Evolutionary conservation across 176 grass and related monocot species (phyloP).

Genomic region (Microstegium vimineum): DNA sequence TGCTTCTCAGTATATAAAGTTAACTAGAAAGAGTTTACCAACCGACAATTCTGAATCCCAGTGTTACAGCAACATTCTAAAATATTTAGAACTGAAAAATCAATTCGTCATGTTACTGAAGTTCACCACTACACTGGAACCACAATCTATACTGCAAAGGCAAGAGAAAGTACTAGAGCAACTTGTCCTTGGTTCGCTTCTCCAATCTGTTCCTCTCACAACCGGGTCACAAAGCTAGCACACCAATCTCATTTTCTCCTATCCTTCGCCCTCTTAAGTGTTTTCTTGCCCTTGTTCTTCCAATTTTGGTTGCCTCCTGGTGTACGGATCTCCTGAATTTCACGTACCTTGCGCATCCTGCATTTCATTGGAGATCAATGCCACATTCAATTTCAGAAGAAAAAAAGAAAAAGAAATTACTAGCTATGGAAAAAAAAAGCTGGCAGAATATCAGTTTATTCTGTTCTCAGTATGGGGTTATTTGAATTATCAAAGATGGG

Average conservation of each 20-base stretch:
- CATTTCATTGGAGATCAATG: conserved; percentile 19
- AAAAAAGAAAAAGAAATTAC: not conserved
- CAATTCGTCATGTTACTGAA: not conserved
- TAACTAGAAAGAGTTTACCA: not conserved
- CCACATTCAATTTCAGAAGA: conserved; percentile 6
- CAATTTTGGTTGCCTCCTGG: conserved; percentile 69
- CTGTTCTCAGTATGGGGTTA: not conserved
- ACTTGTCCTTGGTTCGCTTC: not conserved
- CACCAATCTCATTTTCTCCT: conserved; percentile 44
- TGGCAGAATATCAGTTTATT: not conserved
- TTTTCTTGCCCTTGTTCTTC: conserved; percentile 70
- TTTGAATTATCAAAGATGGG: not conserved
- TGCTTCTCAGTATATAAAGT: not conserved
- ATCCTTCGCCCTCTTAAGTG: conserved; percentile 70
- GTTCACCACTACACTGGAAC: not conserved
- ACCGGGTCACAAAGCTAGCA: not conserved
- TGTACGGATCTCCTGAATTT: conserved; percentile 53
- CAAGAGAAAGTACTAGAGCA: not conserved
- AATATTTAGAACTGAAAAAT: not conserved
- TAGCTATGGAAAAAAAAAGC: not conserved
- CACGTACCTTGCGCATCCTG: conserved; percentile 76
- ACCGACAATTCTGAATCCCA: not conserved
- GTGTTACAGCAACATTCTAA: not conserved
- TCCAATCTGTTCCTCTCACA: not conserved
- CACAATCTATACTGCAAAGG: not conserved